A percentile compares a stretch with the other conserved stretches of the same genome.
Evolutionary conservation across 768 basidiomycete species (phyloP).

Genomic region (Kwoniella shandongensis): DNA sequence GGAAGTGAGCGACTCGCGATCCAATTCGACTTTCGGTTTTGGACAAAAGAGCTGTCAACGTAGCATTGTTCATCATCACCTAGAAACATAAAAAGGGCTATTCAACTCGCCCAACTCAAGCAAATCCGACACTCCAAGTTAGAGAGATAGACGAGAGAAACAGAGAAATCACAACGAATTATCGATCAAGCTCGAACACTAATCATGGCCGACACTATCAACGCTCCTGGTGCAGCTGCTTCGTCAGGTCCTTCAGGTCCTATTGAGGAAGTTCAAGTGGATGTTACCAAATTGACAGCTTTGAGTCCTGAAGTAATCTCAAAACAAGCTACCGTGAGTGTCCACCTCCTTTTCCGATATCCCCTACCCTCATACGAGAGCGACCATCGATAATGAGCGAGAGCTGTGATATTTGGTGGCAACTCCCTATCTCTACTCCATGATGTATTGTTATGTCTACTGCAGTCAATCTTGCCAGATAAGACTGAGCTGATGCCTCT

Average conservation of each 20-base stretch:
- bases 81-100: neutral
- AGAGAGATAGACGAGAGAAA: no score
- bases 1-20: conserved; percentile 6
- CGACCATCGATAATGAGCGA: no score
- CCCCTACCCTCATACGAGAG: neutral
- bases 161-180: neutral
- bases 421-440: no score
- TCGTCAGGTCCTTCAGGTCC: conserved; percentile 27
- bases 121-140: no score
- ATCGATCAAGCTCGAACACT: neutral
- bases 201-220: conserved; percentile 23
- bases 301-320: conserved; percentile 59
- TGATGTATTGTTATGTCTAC: no score
- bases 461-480: no score
- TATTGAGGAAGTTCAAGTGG: conserved; percentile 64
- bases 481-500: conserved; percentile 9
- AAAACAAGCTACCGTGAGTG: conserved; percentile 70
- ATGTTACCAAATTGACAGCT: conserved; percentile 77
- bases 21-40: neutral
- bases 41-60: neutral
- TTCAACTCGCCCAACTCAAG: neutral
- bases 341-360: neutral
- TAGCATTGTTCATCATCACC: neutral
- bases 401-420: no score
- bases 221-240: conserved; percentile 41